Evolutionary conservation across 306 rosid species (phyloP), one percentile per base, ranked within the genome.

Genomic region (Parietaria judaica): DNA sequence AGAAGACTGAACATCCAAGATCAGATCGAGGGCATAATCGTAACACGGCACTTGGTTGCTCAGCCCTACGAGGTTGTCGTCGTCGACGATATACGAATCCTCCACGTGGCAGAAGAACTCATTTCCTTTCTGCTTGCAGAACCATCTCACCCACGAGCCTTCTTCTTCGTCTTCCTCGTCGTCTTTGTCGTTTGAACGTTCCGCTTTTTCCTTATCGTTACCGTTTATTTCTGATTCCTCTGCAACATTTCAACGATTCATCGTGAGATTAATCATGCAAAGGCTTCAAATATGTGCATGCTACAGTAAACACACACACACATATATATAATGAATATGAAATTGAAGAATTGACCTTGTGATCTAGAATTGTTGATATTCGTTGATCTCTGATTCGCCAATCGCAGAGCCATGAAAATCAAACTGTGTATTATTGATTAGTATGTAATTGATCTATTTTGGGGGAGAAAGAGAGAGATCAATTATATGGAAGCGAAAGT

Each of bases 41-140:
- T 86, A 86, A 60, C 78, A 83, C 1, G 89, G 81, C 52, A 86
- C 84, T 73, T 78, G 86, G 78, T 79, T 83, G 71, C 78, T 83
- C 54, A 86, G 76, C 46, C 94, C 89, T 6, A 81, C 74, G 3
- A 81, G 81, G 69, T 86, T 86, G 71, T 80, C 78, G 43, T 86
- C 94, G 6, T 86, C 94, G 45, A 83, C 84, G 58, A 86, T 83
- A 66, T 83, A 86, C 57, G 80, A 84, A 60, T 86, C 86, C 38
- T 86, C 89, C 56, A 86, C 84, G 67, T 80, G 89, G 31, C 94
- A 86, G 52, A 86, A 86, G 72, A 86, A 86, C 12, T 86, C 89
- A 63, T 86, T 86, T 54, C 94, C 94, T 36, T 87, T 79, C 64
- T 80, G 54, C 80, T 80, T 83, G 77, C 89, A 86, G 66, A 83